A percentile compares a stretch with the other conserved stretches of the same genome.
Evolutionary conservation across 257 asterid genomes (phyloP).

Genomic region (Salvia splendens): DNA sequence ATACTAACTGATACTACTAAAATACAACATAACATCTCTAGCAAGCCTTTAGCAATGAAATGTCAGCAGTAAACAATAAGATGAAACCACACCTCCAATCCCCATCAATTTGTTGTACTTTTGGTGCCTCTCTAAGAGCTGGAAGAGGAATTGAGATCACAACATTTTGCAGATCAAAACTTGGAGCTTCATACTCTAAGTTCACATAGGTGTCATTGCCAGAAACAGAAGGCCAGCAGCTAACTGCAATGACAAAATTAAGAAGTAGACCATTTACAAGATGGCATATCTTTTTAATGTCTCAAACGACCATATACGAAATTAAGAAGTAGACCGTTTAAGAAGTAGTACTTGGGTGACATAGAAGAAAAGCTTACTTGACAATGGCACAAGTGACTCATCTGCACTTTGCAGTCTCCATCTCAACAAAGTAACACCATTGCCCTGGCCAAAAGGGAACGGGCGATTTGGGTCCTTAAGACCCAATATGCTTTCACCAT

Average conservation of each 20-base stretch:
- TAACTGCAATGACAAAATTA: slow-evolving; percentile 52
- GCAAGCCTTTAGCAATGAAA: neutral
- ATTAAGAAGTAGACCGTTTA: too few species aligned
- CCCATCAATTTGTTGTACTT: slow-evolving; percentile 82
- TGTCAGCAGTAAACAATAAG: slow-evolving; percentile 6
- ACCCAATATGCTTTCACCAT: slow-evolving; percentile 77
- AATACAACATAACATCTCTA: neutral
- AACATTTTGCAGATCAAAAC: slow-evolving; percentile 83
- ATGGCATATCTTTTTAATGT: neutral
- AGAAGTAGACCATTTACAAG: slow-evolving; percentile 21
- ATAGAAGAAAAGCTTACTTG: slow-evolving; percentile 59
- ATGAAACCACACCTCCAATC: slow-evolving; percentile 70
- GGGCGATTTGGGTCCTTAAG: slow-evolving; percentile 80
- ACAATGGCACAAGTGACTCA: slow-evolving; percentile 81
- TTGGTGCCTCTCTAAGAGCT: slow-evolving; percentile 86
- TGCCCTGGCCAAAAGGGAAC: slow-evolving; percentile 75
- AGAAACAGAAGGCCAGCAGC: slow-evolving; percentile 97
- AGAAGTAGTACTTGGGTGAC: neutral
- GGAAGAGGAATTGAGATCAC: slow-evolving; percentile 95
- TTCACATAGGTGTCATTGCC: slow-evolving; percentile 87
- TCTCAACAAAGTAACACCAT: slow-evolving; percentile 77
- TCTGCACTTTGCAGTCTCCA: slow-evolving; percentile 96
- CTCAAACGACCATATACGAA: too few species aligned
- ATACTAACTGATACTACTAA: neutral
- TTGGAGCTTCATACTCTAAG: slow-evolving; percentile 84